Evolutionary conservation across 805 yeast species (phyloP).

Genomic region (Yamadazyma kitorensis): DNA sequence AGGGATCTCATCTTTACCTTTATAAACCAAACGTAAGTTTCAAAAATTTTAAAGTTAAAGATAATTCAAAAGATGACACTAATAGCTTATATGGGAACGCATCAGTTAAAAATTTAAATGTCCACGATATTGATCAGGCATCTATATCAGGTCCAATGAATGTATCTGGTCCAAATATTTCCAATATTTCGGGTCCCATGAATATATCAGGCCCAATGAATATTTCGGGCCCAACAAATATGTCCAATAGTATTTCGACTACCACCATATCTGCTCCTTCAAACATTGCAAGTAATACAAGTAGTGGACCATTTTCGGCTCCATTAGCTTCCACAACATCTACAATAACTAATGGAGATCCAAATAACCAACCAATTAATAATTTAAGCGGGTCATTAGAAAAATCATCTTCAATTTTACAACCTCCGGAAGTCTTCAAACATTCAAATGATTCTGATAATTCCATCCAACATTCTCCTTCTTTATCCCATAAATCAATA

Average conservation of each 20-base stretch:
- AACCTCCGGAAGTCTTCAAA: constrained; percentile 14
- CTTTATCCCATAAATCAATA: constrained; percentile 5
- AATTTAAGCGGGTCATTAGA: constrained; percentile 5
- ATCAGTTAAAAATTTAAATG: constrained; percentile 2
- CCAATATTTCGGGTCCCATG: constrained; percentile 3
- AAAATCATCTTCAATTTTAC: constrained; percentile 1
- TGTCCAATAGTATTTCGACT: too few species aligned
- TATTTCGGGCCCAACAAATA: neutral
- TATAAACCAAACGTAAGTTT: constrained; percentile 54
- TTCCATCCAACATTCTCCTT: constrained; percentile 9
- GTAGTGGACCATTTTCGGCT: constrained; percentile 6
- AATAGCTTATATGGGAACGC: constrained; percentile 1
- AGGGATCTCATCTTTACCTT: constrained; percentile 62
- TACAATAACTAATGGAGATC: constrained; percentile 2
- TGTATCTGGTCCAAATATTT: constrained; percentile 3
- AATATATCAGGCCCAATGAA: constrained; percentile 1
- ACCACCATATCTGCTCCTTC: too few species aligned
- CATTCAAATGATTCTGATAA: constrained; percentile 15
- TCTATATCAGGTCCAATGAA: constrained; percentile 7
- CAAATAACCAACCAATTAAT: too few species aligned
- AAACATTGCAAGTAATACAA: constrained; percentile 1
- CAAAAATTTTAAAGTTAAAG: constrained; percentile 22
- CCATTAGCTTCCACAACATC: constrained; percentile 4
- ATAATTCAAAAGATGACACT: constrained; percentile 5
- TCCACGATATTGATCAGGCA: constrained; percentile 9